These are phyloP conservation scores for Fraxinus quadrangulata DNA, from an alignment of 257 asterid species.

Conservation along the genomic window DNA sequence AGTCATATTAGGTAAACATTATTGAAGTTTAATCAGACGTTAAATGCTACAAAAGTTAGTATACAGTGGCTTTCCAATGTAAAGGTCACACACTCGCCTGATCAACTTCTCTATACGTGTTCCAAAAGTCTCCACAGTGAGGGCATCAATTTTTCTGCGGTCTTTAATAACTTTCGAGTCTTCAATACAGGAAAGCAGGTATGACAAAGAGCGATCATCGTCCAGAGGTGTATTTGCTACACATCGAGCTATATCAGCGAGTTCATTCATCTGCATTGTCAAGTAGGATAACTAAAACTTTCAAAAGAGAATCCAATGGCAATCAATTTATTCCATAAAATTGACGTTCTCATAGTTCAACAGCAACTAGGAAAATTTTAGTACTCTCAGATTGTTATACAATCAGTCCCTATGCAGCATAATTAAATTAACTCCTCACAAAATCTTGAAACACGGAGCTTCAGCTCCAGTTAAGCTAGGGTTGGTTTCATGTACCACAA, in stretches of 20 bases:
- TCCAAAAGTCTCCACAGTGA: slow-evolving; percentile 97
- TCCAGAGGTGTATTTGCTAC: slow-evolving; percentile 88
- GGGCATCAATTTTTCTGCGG: slow-evolving; percentile 85
- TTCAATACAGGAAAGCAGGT: slow-evolving; percentile 91
- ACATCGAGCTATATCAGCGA: slow-evolving; percentile 97
- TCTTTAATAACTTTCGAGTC: slow-evolving; percentile 85
- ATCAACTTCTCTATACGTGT: slow-evolving; percentile 95
- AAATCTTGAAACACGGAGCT: background rate
- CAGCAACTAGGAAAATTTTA: background rate
- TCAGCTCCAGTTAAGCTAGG: slow-evolving; percentile 2
- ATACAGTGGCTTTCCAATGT: slow-evolving; percentile 15
- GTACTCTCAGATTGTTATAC: background rate
- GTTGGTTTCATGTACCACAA: background rate
- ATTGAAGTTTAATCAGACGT: slow-evolving; percentile 4
- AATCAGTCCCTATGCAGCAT: background rate
- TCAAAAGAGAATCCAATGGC: slow-evolving; percentile 14
- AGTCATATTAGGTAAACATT: slow-evolving; percentile 31
- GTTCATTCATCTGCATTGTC: slow-evolving; percentile 79
- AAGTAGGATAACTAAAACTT: background rate
- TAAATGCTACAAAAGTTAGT: slow-evolving; percentile 15
- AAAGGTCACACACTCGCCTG: slow-evolving; percentile 46
- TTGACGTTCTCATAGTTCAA: background rate
- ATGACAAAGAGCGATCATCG: slow-evolving; percentile 78
- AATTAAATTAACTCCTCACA: slow-evolving; percentile 11
- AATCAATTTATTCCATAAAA: slow-evolving; percentile 7